Conservation (phyloP, 2,329 filamentous ascomycete species). For the Ophiosphaerella korrae region DNA sequence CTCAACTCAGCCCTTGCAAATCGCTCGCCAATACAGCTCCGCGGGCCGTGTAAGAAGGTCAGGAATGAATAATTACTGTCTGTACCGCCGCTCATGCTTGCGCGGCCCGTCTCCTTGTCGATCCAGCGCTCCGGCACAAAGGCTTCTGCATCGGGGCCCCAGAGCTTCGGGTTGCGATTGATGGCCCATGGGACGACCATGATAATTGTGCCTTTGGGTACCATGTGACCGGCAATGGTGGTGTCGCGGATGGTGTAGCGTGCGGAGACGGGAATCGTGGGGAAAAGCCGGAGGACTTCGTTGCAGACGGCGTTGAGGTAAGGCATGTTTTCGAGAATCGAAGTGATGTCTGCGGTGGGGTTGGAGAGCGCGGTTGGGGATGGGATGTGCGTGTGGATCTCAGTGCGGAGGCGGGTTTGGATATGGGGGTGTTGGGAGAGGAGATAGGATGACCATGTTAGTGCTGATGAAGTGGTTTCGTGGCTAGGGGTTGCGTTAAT, state of each 20-base stretch:
- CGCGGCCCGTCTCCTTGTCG: constrained; percentile 40
- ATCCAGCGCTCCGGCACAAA: constrained; percentile 56
- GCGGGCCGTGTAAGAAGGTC: constrained; percentile 52
- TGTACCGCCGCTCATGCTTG: constrained; percentile 48
- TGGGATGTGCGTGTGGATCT: constrained; percentile 68
- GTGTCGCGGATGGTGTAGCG: constrained; percentile 42
- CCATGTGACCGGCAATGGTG: constrained; percentile 36
- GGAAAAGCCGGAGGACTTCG: constrained; percentile 48
- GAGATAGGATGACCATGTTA: constrained; percentile 77
- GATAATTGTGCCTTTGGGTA: constrained; percentile 48
- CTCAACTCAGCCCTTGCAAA: constrained; percentile 48
- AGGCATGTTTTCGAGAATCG: constrained; percentile 50
- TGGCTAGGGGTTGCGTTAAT: constrained; percentile 52
- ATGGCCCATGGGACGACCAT: constrained; percentile 50
- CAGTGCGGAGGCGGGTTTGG: constrained; percentile 69
- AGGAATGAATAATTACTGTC: constrained; percentile 49
- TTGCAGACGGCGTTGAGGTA: constrained; percentile 55
- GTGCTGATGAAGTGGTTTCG: constrained; percentile 75
- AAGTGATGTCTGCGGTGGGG: constrained; percentile 35
- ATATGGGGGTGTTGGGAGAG: constrained; percentile 69
- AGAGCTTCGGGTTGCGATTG: constrained; percentile 50
- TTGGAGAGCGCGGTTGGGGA: constrained; percentile 31
- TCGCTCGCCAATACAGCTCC: constrained; percentile 47
- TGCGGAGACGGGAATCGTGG: constrained; percentile 43
- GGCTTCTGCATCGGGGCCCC: constrained; percentile 49